Evolutionary conservation across 345 rosid genomes (phyloP).

Genomic region (Gossypium anomalum): DNA sequence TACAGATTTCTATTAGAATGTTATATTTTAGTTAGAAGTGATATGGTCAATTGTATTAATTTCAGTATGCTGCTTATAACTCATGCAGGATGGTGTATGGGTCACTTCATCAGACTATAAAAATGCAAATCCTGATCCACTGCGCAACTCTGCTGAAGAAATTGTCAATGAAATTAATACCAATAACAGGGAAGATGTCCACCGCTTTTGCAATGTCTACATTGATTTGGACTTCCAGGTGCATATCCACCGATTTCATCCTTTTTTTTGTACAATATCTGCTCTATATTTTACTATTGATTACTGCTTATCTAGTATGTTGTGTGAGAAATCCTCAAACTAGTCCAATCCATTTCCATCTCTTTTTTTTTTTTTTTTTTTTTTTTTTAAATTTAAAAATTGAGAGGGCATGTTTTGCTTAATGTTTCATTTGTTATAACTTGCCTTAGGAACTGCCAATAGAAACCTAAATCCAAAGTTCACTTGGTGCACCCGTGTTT

Average conservation of each 20-base stretch:
- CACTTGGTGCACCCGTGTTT: not conserved
- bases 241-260: constrained; percentile 15
- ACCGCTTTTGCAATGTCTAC: constrained; percentile 74
- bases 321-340: not conserved
- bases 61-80: constrained; percentile 10
- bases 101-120: constrained; percentile 67
- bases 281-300: not conserved
- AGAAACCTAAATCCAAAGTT: not conserved
- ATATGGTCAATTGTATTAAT: constrained; percentile 4
- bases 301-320: not conserved
- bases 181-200: constrained; percentile 66
- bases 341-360: not conserved
- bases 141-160: constrained; percentile 64
- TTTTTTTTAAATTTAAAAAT: not conserved
- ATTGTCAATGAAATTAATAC: constrained; percentile 65
- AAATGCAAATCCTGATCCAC: constrained; percentile 78
- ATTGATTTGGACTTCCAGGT: constrained; percentile 85
- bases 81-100: constrained; percentile 72
- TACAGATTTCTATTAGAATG: not conserved
- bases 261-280: not conserved
- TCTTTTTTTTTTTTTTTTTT: not conserved
- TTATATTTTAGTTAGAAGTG: not conserved
- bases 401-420: not conserved
- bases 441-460: not conserved
- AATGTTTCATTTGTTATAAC: not conserved